Evolutionary conservation across 179 eudicot species (phyloP).

Genomic region (Carnegiea gigantea): DNA sequence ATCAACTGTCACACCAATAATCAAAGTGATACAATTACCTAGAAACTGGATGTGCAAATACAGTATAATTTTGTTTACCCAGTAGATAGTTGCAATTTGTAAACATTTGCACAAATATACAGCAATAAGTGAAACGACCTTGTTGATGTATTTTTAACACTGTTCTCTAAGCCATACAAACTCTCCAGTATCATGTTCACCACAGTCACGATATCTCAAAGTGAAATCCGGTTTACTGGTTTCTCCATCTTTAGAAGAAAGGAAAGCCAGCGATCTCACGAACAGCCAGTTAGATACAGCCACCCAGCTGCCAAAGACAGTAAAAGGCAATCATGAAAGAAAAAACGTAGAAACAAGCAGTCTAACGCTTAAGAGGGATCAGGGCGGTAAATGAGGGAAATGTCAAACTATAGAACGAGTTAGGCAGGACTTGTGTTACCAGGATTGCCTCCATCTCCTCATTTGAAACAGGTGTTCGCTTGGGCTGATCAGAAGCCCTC

Average conservation of each 20-base stretch:
- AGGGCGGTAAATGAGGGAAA: neutral
- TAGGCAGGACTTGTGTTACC: slow-evolving; percentile 36
- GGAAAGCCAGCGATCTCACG: neutral
- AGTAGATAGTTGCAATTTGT: slow-evolving; percentile 11
- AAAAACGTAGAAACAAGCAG: neutral
- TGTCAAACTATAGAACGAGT: neutral
- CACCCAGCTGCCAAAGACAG: slow-evolving; percentile 65
- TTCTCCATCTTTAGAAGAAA: slow-evolving; percentile 15
- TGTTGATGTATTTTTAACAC: slow-evolving; percentile 13
- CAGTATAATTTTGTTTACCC: slow-evolving; percentile 4
- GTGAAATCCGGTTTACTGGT: slow-evolving; percentile 15
- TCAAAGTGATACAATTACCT: neutral
- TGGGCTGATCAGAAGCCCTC: slow-evolving; percentile 86
- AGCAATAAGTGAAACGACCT: slow-evolving; percentile 16
- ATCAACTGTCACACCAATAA: neutral
- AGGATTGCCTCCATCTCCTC: slow-evolving; percentile 80
- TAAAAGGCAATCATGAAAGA: neutral
- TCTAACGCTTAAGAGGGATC: neutral
- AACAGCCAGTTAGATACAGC: slow-evolving; percentile 44
- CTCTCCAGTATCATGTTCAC: neutral
- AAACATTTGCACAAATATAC: slow-evolving; percentile 18
- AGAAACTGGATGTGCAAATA: neutral
- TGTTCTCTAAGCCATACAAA: slow-evolving; percentile 10
- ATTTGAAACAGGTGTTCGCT: slow-evolving; percentile 65
- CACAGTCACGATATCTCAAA: slow-evolving; percentile 5